Conservation (phyloP, 495 filamentous ascomycete genomes). For the Lophiotrema nucula region DNA sequence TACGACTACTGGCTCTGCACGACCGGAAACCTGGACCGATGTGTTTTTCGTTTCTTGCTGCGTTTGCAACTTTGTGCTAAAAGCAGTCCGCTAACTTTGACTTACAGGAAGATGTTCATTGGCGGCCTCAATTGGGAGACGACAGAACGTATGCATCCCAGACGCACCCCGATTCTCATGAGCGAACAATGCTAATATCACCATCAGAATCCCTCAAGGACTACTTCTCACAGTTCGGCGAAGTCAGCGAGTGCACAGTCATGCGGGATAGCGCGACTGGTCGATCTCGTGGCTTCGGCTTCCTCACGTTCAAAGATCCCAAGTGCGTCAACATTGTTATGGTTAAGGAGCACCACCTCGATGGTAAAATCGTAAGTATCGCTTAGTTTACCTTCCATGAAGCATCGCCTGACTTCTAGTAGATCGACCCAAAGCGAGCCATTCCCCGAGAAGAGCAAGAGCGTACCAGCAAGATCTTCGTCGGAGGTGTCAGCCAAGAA, state of each 20-base stretch:
- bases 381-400: neutral
- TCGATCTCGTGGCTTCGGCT: slow-evolving; percentile 92
- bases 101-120: slow-evolving; percentile 95
- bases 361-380: slow-evolving; percentile 90
- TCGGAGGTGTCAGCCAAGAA: slow-evolving; percentile 96
- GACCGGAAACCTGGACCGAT: too few relatives aligned
- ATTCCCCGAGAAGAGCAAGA: slow-evolving; percentile 98
- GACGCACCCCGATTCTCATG: neutral
- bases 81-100: neutral
- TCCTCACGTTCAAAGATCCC: slow-evolving; percentile 95
- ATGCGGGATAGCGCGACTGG: slow-evolving; percentile 96
- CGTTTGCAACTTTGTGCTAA: too few relatives aligned
- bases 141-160: slow-evolving; percentile 78
- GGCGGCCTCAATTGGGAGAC: slow-evolving; percentile 99
- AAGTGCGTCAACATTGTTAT: slow-evolving; percentile 98
- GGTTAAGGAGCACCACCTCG: slow-evolving; percentile 98
- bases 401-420: slow-evolving; percentile 8
- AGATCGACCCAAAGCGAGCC: slow-evolving; percentile 96
- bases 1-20: too few relatives aligned
- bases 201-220: slow-evolving; percentile 87
- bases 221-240: slow-evolving; percentile 97
- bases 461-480: slow-evolving; percentile 96
- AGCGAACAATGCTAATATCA: slow-evolving; percentile 12
- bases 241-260: slow-evolving; percentile 95
- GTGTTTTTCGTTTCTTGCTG: too few relatives aligned